These are phyloP conservation scores for Phlyctochytrium bullatum DNA, from an alignment of 192 early-diverging fungal genomes.

Conservation along the genomic window DNA sequence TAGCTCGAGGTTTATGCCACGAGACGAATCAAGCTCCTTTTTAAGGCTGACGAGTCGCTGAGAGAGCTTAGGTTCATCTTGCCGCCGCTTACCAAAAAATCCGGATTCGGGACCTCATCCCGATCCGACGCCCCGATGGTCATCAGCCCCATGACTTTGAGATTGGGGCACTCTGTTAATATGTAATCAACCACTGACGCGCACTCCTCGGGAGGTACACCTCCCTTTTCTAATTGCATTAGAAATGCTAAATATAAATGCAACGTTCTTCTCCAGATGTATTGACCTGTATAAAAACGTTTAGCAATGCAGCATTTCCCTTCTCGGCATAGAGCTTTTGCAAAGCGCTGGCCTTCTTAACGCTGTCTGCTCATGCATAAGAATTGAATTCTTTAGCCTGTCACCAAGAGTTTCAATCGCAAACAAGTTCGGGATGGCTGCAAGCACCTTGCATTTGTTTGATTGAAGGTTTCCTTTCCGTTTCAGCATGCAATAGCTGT, in stretches of 20 bases:
- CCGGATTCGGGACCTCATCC: constrained; percentile 61
- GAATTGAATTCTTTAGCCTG: constrained; percentile 7
- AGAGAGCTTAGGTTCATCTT: neutral
- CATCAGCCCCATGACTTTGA: constrained; percentile 86
- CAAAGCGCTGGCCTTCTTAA: constrained; percentile 77
- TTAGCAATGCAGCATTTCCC: constrained; percentile 53
- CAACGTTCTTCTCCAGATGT: constrained; percentile 86
- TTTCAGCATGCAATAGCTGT: neutral
- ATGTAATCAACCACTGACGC: constrained; percentile 65
- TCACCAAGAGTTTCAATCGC: constrained; percentile 85
- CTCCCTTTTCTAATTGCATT: constrained; percentile 67
- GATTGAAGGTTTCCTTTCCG: constrained; percentile 70
- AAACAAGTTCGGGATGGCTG: constrained; percentile 84
- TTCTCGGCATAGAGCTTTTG: constrained; percentile 69
- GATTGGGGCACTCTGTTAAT: constrained; percentile 56
- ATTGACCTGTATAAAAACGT: constrained; percentile 92
- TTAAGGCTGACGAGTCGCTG: constrained; percentile 24
- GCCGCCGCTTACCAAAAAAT: constrained; percentile 57
- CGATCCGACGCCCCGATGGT: constrained; percentile 84
- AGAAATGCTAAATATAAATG: constrained; percentile 2
- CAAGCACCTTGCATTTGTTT: constrained; percentile 93
- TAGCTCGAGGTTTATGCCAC: constrained; percentile 57
- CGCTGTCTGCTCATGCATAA: constrained; percentile 48
- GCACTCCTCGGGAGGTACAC: constrained; percentile 55
- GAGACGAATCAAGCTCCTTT: constrained; percentile 9